A percentile compares a stretch with the other conserved stretches of the same genome.
Conservation (phyloP, 1,139 yeast species). For the Lizanozyma gosingica region DNA sequence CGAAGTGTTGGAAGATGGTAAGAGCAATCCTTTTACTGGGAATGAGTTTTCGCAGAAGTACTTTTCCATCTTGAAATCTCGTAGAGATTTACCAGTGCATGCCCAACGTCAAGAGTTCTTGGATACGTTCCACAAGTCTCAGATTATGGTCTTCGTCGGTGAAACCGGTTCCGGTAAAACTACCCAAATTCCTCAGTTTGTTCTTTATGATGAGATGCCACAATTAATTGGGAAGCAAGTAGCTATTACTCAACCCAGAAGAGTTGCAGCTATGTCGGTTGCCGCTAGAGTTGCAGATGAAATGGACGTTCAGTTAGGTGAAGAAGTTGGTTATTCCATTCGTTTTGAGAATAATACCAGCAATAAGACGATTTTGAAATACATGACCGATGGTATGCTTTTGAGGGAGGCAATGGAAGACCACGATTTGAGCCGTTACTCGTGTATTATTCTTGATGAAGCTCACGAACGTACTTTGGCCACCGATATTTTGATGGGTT, state of each 20-base stretch:
- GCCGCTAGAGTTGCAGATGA: conserved; percentile 96
- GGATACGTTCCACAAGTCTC: conserved; percentile 72
- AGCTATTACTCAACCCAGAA: conserved; percentile 95
- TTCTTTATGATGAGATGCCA: conserved; percentile 85
- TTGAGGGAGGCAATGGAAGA: conserved; percentile 97
- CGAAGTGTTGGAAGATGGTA: conserved; percentile 50
- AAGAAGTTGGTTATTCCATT: conserved; percentile 87
- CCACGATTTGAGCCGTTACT: conserved; percentile 68
- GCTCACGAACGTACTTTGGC: conserved; percentile 98
- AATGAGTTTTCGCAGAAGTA: conserved; percentile 51
- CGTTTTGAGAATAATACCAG: conserved; percentile 89
- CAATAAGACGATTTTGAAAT: conserved; percentile 73
- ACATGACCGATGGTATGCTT: conserved; percentile 99
- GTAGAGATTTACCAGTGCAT: conserved; percentile 90
- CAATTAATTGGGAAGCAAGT: conserved; percentile 71
- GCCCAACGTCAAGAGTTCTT: conserved; percentile 87
- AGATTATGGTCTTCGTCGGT: conserved; percentile 96
- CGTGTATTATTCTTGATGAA: conserved; percentile 91
- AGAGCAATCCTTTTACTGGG: conserved; percentile 75
- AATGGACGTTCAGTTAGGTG: conserved; percentile 85
- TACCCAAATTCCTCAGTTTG: conserved; percentile 95
- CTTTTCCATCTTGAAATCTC: conserved; percentile 62
- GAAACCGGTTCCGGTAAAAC: conserved; percentile 99
- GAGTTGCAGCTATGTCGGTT: conserved; percentile 97
- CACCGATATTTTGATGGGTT: conserved; percentile 94